These are phyloP conservation scores for Paxillus ammoniavirescens DNA, from an alignment of 768 basidiomycete species.

Conservation along the genomic window DNA sequence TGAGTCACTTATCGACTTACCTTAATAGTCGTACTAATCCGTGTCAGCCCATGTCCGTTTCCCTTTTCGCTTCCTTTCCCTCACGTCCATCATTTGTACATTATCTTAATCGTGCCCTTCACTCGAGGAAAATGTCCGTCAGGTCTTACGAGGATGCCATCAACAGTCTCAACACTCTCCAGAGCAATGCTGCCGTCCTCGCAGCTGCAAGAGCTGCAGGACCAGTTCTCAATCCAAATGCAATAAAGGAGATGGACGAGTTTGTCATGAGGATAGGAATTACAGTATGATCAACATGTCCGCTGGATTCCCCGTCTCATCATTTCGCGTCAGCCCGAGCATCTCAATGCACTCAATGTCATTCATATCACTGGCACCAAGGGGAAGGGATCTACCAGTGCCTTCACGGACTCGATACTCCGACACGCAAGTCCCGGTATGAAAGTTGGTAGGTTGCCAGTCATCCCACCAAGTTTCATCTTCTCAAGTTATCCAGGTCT, in stretches of 20 bases:
- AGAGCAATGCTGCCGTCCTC: constrained; percentile 91
- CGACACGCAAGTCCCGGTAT: constrained; percentile 69
- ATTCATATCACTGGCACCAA: constrained; percentile 98
- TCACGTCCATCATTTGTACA: constrained; percentile 5
- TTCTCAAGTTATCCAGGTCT: constrained; percentile 53
- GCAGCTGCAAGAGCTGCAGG: constrained; percentile 80
- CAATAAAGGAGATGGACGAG: constrained; percentile 87
- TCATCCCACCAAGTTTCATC: neutral
- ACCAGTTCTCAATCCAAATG: constrained; percentile 52
- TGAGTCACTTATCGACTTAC: neutral
- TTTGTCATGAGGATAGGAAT: constrained; percentile 88
- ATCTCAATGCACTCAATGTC: constrained; percentile 87
- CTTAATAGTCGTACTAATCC: neutral
- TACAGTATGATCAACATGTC: constrained; percentile 46
- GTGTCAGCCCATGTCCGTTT: constrained; percentile 5
- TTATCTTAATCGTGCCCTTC: constrained; percentile 1
- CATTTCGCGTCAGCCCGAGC: constrained; percentile 54
- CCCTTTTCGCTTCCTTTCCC: constrained; percentile 5
- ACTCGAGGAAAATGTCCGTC: constrained; percentile 48
- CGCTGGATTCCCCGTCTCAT: constrained; percentile 8
- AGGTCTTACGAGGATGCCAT: constrained; percentile 71
- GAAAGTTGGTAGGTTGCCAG: constrained; percentile 66
- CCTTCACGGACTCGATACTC: constrained; percentile 86
- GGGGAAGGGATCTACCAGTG: constrained; percentile 96
- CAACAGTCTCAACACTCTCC: constrained; percentile 71